A percentile compares a stretch with the other conserved stretches of the same genome.
Conservation (phyloP, 176 grass and related monocot genomes). For the Eragrostis curvula region DNA sequence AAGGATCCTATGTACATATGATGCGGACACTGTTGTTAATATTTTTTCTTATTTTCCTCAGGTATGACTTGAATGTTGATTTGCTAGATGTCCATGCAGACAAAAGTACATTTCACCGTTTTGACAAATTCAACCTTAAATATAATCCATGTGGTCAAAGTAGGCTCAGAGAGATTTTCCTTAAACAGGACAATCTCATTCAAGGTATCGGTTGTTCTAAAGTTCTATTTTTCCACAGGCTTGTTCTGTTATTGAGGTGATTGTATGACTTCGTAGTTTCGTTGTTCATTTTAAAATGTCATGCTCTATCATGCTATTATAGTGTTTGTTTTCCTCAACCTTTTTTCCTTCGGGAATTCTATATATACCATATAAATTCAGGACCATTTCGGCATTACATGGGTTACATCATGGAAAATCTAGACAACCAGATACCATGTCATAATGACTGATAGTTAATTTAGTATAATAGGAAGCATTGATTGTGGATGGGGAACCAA, state of each 20-base stretch:
- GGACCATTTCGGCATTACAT: slow-evolving; percentile 6
- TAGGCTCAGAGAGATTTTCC: slow-evolving; percentile 95
- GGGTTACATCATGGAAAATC: neutral
- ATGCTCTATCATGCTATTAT: slow-evolving; percentile 8
- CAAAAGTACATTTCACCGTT: slow-evolving; percentile 99
- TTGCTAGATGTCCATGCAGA: slow-evolving; percentile 98
- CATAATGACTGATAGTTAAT: neutral
- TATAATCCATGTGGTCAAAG: slow-evolving; percentile 99
- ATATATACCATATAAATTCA: neutral
- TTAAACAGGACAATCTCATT: slow-evolving; percentile 99
- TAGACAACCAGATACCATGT: neutral
- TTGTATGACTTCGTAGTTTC: neutral
- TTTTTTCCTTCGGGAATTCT: slow-evolving; percentile 18
- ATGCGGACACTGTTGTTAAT: slow-evolving; percentile 34
- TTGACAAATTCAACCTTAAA: slow-evolving; percentile 99
- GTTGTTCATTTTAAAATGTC: slow-evolving; percentile 9
- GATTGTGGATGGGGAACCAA: neutral
- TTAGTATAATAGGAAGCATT: slow-evolving; percentile 23
- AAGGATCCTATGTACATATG: slow-evolving; percentile 13
- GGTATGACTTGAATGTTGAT: slow-evolving; percentile 97
- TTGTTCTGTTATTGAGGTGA: slow-evolving; percentile 6
- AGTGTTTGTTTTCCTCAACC: slow-evolving; percentile 22
- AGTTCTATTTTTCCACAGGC: slow-evolving; percentile 10
- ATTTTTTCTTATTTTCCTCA: slow-evolving; percentile 52
- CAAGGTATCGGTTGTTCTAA: slow-evolving; percentile 69